Percentiles rank a stretch among this genome's conserved stretches.
Evolutionary conservation across 345 rosid genomes (phyloP).

Genomic region (Gossypium anomalum): DNA sequence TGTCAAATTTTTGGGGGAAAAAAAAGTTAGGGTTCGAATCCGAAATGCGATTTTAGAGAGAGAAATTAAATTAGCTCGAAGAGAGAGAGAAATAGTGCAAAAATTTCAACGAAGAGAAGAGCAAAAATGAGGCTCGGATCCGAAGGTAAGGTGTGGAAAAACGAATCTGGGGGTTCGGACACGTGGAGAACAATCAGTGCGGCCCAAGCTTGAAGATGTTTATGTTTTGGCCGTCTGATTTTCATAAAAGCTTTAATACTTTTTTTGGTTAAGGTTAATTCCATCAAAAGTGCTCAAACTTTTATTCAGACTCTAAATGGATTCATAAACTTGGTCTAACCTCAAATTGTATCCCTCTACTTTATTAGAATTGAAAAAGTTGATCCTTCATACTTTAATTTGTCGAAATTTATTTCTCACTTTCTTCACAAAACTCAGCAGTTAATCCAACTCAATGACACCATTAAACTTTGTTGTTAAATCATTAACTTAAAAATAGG

Average conservation of each 20-base stretch:
- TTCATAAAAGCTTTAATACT: background rate
- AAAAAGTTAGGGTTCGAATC: constrained; percentile 35
- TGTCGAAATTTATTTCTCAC: too few relatives aligned
- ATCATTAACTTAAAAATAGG: too few relatives aligned
- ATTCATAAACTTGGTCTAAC: too few relatives aligned
- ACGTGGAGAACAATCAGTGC: constrained; percentile 1
- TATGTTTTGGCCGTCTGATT: background rate
- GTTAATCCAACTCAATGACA: too few relatives aligned
- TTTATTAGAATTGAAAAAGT: too few relatives aligned
- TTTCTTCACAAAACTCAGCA: too few relatives aligned
- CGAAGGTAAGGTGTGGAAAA: constrained; percentile 29
- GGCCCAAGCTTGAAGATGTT: background rate
- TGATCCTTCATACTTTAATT: too few relatives aligned
- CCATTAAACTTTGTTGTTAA: too few relatives aligned
- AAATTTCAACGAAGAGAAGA: constrained; percentile 49
- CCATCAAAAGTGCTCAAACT: too few relatives aligned
- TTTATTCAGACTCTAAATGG: too few relatives aligned
- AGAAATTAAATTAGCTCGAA: constrained; percentile 15
- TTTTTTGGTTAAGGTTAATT: background rate
- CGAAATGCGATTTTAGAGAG: background rate
- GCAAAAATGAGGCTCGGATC: constrained; percentile 15
- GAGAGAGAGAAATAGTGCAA: constrained; percentile 40
- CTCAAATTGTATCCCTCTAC: too few relatives aligned
- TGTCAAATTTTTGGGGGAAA: background rate
- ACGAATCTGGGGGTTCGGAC: constrained; percentile 17